These are phyloP conservation scores for Sphaceloma murrayae DNA, from an alignment of 2,329 filamentous ascomycete genomes.

Conservation along the genomic window DNA sequence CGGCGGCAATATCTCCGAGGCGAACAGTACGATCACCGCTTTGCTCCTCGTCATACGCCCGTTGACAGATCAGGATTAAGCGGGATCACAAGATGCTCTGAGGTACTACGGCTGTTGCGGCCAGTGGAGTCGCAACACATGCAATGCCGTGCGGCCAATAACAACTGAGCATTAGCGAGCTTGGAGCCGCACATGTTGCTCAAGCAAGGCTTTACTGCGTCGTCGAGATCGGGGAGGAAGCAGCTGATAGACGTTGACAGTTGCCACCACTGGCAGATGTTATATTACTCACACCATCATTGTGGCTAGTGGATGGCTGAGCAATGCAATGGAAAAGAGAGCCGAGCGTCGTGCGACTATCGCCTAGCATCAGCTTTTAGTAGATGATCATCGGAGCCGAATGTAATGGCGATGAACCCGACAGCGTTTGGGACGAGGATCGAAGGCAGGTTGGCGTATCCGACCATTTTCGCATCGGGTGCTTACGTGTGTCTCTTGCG, in stretches of 20 bases:
- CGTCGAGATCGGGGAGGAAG: slow-evolving; percentile 52
- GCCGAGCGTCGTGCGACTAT: slow-evolving; percentile 52
- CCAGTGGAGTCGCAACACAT: slow-evolving; percentile 54
- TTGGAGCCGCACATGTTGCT: slow-evolving; percentile 50
- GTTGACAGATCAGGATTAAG: slow-evolving; percentile 62
- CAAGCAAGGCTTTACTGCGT: slow-evolving; percentile 43
- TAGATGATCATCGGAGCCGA: slow-evolving; percentile 57
- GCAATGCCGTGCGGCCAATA: slow-evolving; percentile 53
- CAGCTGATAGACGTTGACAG: slow-evolving; percentile 43
- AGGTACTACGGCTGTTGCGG: slow-evolving; percentile 64
- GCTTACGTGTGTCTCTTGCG: no score
- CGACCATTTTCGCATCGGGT: slow-evolving; percentile 69
- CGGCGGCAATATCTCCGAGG: no score
- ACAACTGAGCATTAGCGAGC: slow-evolving; percentile 47
- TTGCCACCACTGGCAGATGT: neutral
- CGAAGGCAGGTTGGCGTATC: slow-evolving; percentile 68
- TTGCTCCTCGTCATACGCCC: no score
- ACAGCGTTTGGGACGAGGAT: slow-evolving; percentile 71
- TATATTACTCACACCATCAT: no score
- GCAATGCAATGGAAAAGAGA: slow-evolving; percentile 46
- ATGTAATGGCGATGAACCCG: slow-evolving; percentile 66
- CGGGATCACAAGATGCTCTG: slow-evolving; percentile 53
- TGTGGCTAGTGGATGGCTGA: no score
- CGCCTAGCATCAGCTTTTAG: slow-evolving; percentile 54
- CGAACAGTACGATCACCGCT: no score